Conservation (phyloP, 257 asterid species). For the Thymus quinquecostatus region DNA sequence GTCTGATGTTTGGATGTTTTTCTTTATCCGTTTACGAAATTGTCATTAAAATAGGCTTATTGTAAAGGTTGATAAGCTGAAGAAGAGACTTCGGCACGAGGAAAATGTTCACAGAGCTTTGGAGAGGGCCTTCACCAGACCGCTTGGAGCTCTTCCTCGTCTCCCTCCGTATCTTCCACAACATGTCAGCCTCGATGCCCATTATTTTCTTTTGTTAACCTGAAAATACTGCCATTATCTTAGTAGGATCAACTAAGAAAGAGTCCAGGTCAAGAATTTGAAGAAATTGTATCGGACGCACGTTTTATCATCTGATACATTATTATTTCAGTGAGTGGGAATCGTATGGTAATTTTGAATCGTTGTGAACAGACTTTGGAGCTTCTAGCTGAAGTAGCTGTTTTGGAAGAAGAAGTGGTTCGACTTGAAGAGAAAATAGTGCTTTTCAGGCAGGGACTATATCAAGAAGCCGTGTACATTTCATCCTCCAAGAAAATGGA, state of each 20-base stretch:
- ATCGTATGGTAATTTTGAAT: conserved; percentile 33
- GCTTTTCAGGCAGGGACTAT: conserved; percentile 80
- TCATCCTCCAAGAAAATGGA: conserved; percentile 71
- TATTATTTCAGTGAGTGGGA: conserved; percentile 33
- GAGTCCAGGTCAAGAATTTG: background rate
- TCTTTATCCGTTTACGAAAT: background rate
- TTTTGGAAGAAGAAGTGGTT: conserved; percentile 95
- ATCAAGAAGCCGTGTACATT: conserved; percentile 83
- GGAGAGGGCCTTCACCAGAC: conserved; percentile 90
- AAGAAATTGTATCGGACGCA: background rate
- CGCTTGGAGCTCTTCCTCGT: conserved; percentile 92
- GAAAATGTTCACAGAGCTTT: conserved; percentile 94
- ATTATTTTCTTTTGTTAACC: background rate
- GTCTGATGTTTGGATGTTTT: background rate
- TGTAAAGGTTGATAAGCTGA: conserved; percentile 79
- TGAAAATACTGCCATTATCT: background rate
- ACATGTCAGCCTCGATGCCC: conserved; percentile 52
- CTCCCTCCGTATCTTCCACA: conserved; percentile 92
- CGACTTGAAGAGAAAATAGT: conserved; percentile 92
- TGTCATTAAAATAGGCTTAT: conserved; percentile 1
- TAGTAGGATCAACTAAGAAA: background rate
- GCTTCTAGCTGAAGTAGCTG: conserved; percentile 98
- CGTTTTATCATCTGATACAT: background rate
- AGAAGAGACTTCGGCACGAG: conserved; percentile 85
- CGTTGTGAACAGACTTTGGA: conserved; percentile 67